Base-by-base conservation (phyloP, 208 protist species). In the Trypanosoma melophagium region DNA sequence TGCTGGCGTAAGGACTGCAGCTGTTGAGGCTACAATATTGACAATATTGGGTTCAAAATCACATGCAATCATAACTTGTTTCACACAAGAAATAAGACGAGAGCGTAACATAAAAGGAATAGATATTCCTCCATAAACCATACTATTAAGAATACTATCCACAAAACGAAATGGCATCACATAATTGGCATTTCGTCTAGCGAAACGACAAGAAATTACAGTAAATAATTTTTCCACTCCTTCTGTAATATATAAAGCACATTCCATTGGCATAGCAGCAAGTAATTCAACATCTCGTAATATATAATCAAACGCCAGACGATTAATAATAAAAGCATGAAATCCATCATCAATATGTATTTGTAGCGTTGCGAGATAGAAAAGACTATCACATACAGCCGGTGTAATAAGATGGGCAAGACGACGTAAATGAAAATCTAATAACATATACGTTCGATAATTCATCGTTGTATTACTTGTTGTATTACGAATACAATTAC, bases 301-400 rank as follows among this genome's bases (percentile, higher is more conserved):
- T 12, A 93, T 69, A 54, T 86, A 76, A 62, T 90, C 81, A 69
- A 95, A 92, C 16, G 86, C 70, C 16, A 89, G 76, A 2, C 90
- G 90, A 73, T 95, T 93, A n/a, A 90, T 80, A 57, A 91, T 74
- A 52, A 93, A 74, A 41, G 70, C 67, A 56, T 92, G 86, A 54
- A 78, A 54, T 60, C 80, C 80, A 31, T 86, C 84, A 60, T 86
- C 76, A 52, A 85, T 63, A 21, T 14, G 56, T 31, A 86, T 56
- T 50, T 83, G 59, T 31, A 74, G 63, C 4, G 79, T 80, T n/a
- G 79, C 79, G 17, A 90, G 52, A 59, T 77, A 57, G 7, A 95
- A 47, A 8, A 95, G 60, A 52, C 74, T 69, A 47, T 92, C 83
- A 35, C 81, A 87, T 24, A 83, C 79, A 22, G 44, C 51, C 5